These are phyloP conservation scores for Hanseniaspora meyeri DNA, from an alignment of 805 yeast species.

Conservation along the genomic window DNA sequence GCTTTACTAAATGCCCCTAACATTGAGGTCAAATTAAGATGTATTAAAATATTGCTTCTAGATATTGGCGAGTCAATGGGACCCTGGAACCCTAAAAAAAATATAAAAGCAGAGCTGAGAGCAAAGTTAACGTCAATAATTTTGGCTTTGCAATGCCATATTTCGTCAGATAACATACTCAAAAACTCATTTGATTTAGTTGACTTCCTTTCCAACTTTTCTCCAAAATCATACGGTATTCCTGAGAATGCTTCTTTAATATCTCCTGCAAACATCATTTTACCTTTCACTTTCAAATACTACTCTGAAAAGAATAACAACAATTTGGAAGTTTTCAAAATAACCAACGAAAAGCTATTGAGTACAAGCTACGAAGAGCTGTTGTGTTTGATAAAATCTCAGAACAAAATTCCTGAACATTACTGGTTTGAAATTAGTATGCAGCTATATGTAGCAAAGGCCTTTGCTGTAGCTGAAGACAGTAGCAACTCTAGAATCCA, in stretches of 20 bases:
- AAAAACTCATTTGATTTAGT: conserved; percentile 35
- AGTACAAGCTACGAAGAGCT: conserved; percentile 27
- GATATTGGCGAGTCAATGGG: conserved; percentile 49
- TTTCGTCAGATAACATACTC: conserved; percentile 26
- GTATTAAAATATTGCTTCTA: conserved; percentile 47
- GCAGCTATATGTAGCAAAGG: conserved; percentile 51
- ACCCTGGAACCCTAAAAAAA: conserved; percentile 5
- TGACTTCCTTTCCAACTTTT: conserved; percentile 13
- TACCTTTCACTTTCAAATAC: conserved; percentile 48
- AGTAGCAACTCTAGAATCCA: not conserved
- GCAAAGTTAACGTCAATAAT: conserved; percentile 43
- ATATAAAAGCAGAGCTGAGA: conserved; percentile 22
- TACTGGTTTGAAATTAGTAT: conserved; percentile 51
- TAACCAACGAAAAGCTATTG: not conserved
- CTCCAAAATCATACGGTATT: conserved; percentile 7
- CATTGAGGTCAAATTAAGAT: conserved; percentile 44
- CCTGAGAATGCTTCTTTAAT: not conserved
- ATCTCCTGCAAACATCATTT: conserved; percentile 21
- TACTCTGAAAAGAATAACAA: conserved; percentile 26
- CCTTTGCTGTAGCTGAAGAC: not conserved
- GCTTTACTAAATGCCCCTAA: conserved; percentile 48
- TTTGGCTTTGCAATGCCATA: conserved; percentile 19
- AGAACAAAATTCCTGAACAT: conserved; percentile 48
- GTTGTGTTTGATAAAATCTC: conserved; percentile 36
- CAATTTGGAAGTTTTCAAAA: conserved; percentile 6